phyloP scores from a whole-genome alignment of 139 green algal species.

The Chlorella vulgaris region DNA sequence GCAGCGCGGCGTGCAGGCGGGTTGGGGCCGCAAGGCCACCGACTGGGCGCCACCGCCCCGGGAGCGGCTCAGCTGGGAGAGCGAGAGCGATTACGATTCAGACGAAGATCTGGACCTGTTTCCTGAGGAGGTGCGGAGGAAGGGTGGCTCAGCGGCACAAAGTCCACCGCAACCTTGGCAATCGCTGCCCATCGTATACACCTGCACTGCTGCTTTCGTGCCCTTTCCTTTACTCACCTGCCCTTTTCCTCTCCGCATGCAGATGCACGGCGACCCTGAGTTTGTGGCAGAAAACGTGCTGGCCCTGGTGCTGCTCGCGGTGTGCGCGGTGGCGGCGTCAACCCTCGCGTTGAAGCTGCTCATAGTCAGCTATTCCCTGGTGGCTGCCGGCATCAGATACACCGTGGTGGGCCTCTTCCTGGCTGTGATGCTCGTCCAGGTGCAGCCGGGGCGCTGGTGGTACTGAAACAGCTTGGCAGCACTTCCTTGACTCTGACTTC shows the following conservation, averaged over 20 bases:
- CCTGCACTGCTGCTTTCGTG: background rate
- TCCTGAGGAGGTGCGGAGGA: slow-evolving; percentile 22
- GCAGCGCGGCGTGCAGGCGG: no score
- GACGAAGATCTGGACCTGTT: slow-evolving; percentile 29
- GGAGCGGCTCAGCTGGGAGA: background rate
- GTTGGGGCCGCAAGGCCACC: background rate
- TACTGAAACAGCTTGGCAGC: no score
- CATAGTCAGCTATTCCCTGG: background rate
- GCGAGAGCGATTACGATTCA: background rate
- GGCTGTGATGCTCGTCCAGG: background rate
- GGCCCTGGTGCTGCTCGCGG: slow-evolving; percentile 7
- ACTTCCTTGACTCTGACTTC: no score
- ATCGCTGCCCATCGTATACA: background rate
- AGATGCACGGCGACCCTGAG: slow-evolving; percentile 13
- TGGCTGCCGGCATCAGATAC: slow-evolving; percentile 16
- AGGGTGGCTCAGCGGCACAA: background rate
- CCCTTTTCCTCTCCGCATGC: background rate
- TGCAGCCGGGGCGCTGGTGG: slow-evolving; percentile 22
- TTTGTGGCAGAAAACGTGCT: slow-evolving; percentile 26
- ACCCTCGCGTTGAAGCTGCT: slow-evolving; percentile 20
- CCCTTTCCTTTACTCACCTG: background rate
- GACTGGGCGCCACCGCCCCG: background rate
- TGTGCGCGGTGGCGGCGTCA: background rate
- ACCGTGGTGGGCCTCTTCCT: slow-evolving; percentile 9
- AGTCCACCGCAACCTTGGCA: no score